These are phyloP conservation scores for Collybiopsis confluens DNA, from an alignment of 768 basidiomycete species.

Conservation along the genomic window DNA sequence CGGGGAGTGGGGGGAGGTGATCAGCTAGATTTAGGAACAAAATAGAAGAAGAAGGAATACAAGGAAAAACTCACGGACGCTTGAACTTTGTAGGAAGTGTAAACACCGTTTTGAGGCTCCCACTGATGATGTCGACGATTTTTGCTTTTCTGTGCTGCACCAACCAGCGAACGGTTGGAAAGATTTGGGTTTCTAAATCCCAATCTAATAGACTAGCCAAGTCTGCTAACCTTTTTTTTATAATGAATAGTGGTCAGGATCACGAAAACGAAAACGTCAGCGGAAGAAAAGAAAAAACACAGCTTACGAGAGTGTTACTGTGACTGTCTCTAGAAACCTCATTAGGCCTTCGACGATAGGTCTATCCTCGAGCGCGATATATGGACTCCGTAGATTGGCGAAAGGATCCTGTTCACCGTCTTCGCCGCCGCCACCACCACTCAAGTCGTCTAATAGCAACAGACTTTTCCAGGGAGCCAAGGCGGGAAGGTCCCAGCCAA, in stretches of 20 bases:
- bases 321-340: slow-evolving; percentile 70
- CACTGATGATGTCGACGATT: slow-evolving; percentile 81
- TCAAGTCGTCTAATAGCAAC: slow-evolving; percentile 57
- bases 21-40: slow-evolving; percentile 9
- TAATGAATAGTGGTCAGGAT: too few species aligned
- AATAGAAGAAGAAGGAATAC: too few species aligned
- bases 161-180: slow-evolving; percentile 89
- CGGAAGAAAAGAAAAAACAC: neutral
- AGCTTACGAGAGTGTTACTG: slow-evolving; percentile 73
- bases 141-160: slow-evolving; percentile 89
- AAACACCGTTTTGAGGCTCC: slow-evolving; percentile 77
- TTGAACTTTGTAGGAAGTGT: slow-evolving; percentile 64
- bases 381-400: slow-evolving; percentile 53
- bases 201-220: slow-evolving; percentile 80
- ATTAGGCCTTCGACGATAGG: slow-evolving; percentile 67
- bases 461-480: slow-evolving; percentile 92
- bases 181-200: slow-evolving; percentile 78
- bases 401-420: slow-evolving; percentile 56
- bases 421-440: too few species aligned
- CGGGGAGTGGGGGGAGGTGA: neutral
- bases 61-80: slow-evolving; percentile 58
- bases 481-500: slow-evolving; percentile 70
- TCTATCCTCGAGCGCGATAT: slow-evolving; percentile 60
- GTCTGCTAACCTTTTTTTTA: slow-evolving; percentile 77
- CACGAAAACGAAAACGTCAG: too few species aligned